Evolutionary conservation across 1,284 basidiomycete genomes (phyloP), one percentile per base, ranked within the genome.

Genomic region (Boletus mariae): DNA sequence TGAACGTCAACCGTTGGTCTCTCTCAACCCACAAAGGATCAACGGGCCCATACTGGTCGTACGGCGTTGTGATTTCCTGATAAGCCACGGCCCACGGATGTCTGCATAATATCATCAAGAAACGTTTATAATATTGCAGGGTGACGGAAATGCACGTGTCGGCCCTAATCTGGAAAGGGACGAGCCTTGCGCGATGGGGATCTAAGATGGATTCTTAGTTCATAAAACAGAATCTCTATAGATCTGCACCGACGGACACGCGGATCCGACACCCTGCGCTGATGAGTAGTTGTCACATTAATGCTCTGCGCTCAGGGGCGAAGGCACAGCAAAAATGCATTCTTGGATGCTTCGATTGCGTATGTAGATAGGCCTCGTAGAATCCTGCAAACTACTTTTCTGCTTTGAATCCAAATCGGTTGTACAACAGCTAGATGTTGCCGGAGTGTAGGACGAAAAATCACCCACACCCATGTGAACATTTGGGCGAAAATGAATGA

Each of bases 391-490:
- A 6, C 28, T 29, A 90, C 64, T 87, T 86, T 67, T 90, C 88
- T 0, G 87, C 85, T 62, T 91, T 90, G 77, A 91, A 90, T 20
- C 88, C 88, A 60, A 91, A 90, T 49, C 82, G 81, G 58, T 91
- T 91, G 68, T 91, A 91, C n/a, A 90, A 66, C 38, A 17, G 71
- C 88, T 89, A 53, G 35, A 17, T 17, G 54, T 6, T 45, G 13
- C 44, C 6, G 10, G 20, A 20, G 31, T 17, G 29, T 15, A 34
- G 13, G 25, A 23, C 15, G 13, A 26, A 25, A 26, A 9, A 26
- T 40, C 38, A 23, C 37, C 17, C 7, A 38, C 34, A 38, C 10
- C 23, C 41, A 25, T 41, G 40, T 41, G n/a, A 41, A 26, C 25
- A 15, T 26, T 10, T 20, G 20, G 20, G 2, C 20, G 20, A 20